Conservation (phyloP, 345 rosid species). For the Moricandia moricandioides region DNA sequence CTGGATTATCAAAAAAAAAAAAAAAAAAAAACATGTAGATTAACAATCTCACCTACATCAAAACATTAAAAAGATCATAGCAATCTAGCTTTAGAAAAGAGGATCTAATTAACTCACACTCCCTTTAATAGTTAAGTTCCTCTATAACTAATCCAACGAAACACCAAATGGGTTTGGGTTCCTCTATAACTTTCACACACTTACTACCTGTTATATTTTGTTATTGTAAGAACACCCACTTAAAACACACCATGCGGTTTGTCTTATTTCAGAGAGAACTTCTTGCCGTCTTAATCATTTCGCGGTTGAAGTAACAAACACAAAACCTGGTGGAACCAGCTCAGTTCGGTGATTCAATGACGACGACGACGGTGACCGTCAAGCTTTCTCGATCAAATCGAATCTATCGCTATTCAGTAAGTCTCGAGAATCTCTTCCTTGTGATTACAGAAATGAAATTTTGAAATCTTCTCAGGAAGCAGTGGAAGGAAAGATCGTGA, state of each 20-base stretch:
- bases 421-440: background rate
- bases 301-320: constrained; percentile 1
- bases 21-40: no score
- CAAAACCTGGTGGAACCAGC: background rate
- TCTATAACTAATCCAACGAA: no score
- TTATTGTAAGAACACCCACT: background rate
- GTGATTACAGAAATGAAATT: background rate
- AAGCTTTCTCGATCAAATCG: constrained; percentile 69
- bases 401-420: constrained; percentile 65
- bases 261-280: background rate
- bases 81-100: no score
- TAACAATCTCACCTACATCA: no score
- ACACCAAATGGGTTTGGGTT: no score
- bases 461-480: constrained; percentile 47
- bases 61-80: no score
- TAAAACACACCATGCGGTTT: constrained; percentile 14
- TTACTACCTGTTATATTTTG: background rate
- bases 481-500: constrained; percentile 65
- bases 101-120: no score
- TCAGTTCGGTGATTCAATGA: constrained; percentile 20
- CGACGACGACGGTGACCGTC: constrained; percentile 44
- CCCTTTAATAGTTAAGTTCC: no score
- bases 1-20: no score
- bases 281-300: constrained; percentile 8
- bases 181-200: no score